Base-by-base conservation (phyloP, 1,284 basidiomycete species). In the Melanopsichium pennsylvanicum region DNA sequence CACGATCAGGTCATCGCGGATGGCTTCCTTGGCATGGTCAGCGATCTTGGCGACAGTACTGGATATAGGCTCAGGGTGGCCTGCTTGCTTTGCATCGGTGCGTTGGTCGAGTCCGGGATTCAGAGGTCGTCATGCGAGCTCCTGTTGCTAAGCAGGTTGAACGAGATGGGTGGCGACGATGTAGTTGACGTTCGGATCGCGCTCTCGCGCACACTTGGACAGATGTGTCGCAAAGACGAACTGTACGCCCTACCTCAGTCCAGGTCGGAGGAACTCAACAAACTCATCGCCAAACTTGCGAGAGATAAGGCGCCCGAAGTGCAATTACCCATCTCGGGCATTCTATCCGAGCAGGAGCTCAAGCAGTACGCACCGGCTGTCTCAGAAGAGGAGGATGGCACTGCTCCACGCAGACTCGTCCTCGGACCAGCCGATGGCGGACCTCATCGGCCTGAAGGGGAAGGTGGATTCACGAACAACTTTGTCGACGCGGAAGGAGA, bases 171-270 rank as follows among this genome's bases (percentile, higher is more conserved):
- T 13, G 92, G 95, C 77, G 78, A 79, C 58, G 80, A 77, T n/a
- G 87, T 97, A 21, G 84, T 92, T 42, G 93, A 93, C 72, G 92
- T 97, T 39, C 87, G 93, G 35, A 91, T 97, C 55, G 89, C 88
- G 7, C 85, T 94, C 2, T 89, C 93, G 12, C 86, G 90, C 37
- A 84, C 90, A 26, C 82, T 88, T 18, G 86, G 86, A 32, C 79
- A 82, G 35, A 81, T 89, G 42, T 86, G 67, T 32, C 48, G 61
- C 37, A 56, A 54, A 27, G 62, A 78, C 51, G 66, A 70, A 70
- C 73, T 81, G 15, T 81, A 80, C 48, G 74, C 76, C 9, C 56
- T 70, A 26, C 50, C 72, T 0, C 66, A 76, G 26, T 71, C 71
- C n/a, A 36, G 68, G 8, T 59, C 59, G 0, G 37, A 64, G 3